Conservation (phyloP, 306 rosid species). For the Prunus mira region DNA sequence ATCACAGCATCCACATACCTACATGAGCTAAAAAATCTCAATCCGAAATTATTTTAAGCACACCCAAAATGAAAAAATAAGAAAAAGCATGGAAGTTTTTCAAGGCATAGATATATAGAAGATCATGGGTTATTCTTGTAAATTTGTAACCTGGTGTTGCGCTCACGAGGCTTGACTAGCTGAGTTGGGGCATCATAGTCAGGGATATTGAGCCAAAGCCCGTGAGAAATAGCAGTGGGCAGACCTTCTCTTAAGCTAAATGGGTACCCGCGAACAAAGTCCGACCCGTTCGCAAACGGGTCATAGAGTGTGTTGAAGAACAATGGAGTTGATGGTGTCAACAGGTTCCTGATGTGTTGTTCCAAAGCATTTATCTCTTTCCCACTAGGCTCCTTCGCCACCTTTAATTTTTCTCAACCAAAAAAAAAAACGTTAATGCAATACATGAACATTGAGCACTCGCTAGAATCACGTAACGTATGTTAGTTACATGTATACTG, state of each 20-base stretch:
- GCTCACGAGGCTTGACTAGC: slow-evolving; percentile 51
- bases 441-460: too few species aligned
- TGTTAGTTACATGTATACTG: neutral
- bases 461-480: too few species aligned
- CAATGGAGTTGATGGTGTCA: slow-evolving; percentile 38
- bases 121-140: neutral
- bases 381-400: slow-evolving; percentile 44
- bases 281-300: slow-evolving; percentile 50
- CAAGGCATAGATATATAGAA: neutral
- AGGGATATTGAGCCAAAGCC: slow-evolving; percentile 74
- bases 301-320: slow-evolving; percentile 46
- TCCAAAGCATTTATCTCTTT: slow-evolving; percentile 42
- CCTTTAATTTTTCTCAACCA: slow-evolving; percentile 17
- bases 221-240: slow-evolving; percentile 71
- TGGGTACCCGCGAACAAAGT: slow-evolving; percentile 69
- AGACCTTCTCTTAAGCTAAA: slow-evolving; percentile 69
- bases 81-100: neutral
- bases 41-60: slow-evolving; percentile 1
- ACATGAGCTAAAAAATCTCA: neutral
- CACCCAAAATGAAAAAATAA: neutral
- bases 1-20: slow-evolving; percentile 44
- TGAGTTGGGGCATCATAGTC: slow-evolving; percentile 60
- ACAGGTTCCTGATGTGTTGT: slow-evolving; percentile 40
- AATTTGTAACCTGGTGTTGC: slow-evolving; percentile 35
- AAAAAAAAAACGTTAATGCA: neutral